Evolutionary conservation across 2,329 filamentous ascomycete species (phyloP).

Genomic region (Neophaeococcomyces aloes): DNA sequence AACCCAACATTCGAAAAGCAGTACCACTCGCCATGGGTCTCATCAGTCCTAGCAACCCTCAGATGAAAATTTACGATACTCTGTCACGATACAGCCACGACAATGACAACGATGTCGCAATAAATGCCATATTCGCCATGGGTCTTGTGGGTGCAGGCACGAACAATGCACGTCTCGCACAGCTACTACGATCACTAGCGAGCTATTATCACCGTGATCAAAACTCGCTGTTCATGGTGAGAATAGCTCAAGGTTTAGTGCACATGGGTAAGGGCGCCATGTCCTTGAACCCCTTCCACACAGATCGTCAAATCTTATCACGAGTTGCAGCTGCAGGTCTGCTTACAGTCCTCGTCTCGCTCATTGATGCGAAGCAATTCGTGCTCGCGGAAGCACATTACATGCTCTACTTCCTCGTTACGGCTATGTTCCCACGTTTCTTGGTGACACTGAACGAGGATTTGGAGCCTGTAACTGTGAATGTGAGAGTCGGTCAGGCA

Average conservation of each 20-base stretch:
- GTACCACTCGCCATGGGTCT: conserved; percentile 95
- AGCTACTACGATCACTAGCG: conserved; percentile 84
- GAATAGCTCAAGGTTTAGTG: conserved; percentile 90
- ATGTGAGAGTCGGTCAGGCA: conserved; percentile 92
- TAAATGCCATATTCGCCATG: conserved; percentile 99
- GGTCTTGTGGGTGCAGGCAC: conserved; percentile 91
- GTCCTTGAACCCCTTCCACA: conserved; percentile 97
- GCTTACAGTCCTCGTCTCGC: conserved; percentile 76
- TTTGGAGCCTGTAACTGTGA: conserved; percentile 84
- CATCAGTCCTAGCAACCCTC: conserved; percentile 92
- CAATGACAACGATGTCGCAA: conserved; percentile 94
- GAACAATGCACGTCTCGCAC: conserved; percentile 92
- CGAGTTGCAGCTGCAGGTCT: conserved; percentile 82
- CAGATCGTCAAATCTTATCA: conserved; percentile 89
- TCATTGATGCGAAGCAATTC: conserved; percentile 91
- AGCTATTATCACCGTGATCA: conserved; percentile 98
- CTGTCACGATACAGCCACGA: conserved; percentile 96
- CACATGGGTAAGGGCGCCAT: conserved; percentile 99
- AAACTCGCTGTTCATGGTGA: conserved; percentile 96
- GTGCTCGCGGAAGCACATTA: conserved; percentile 68
- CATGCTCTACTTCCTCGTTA: conserved; percentile 92
- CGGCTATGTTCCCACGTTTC: conserved; percentile 94
- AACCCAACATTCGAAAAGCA: conserved; percentile 90
- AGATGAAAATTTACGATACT: conserved; percentile 99
- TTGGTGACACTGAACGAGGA: conserved; percentile 92